These are phyloP conservation scores for Xylaria cubensis DNA, from an alignment of 495 filamentous ascomycete species.

Conservation along the genomic window DNA sequence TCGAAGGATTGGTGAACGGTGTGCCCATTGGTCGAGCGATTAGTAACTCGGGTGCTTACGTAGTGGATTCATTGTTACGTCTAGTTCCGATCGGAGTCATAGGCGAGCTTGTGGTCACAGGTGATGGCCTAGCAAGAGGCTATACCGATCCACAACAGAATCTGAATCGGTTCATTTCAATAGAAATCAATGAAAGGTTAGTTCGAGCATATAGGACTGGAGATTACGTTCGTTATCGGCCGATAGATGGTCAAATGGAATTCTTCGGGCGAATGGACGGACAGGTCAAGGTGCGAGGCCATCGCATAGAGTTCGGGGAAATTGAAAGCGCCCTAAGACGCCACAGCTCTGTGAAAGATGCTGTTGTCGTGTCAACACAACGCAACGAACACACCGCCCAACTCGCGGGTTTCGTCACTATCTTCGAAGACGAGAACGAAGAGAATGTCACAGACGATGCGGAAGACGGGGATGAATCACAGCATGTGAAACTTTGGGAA, in stretches of 20 bases:
- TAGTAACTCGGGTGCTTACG: slow-evolving; percentile 28
- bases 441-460: background rate
- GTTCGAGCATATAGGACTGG: slow-evolving; percentile 19
- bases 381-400: background rate
- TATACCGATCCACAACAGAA: slow-evolving; percentile 6
- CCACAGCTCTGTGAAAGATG: background rate
- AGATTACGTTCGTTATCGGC: slow-evolving; percentile 14
- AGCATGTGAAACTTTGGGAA: slow-evolving; percentile 5
- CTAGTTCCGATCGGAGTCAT: slow-evolving; percentile 23
- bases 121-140: slow-evolving; percentile 25
- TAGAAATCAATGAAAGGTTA: background rate
- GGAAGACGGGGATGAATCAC: background rate
- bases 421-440: background rate
- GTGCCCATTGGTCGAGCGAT: slow-evolving; percentile 27
- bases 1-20: slow-evolving; percentile 17
- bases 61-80: slow-evolving; percentile 16
- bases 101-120: slow-evolving; percentile 30
- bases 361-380: background rate
- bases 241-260: background rate
- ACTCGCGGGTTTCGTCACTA: slow-evolving; percentile 5
- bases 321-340: slow-evolving; percentile 27
- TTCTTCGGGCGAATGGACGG: slow-evolving; percentile 33
- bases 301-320: slow-evolving; percentile 39
- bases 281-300: slow-evolving; percentile 38
- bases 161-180: background rate